Evolutionary conservation across 2,329 filamentous ascomycete species (phyloP), one percentile per base, ranked within the genome.

Genomic region (Pyrenochaeta sp.): DNA sequence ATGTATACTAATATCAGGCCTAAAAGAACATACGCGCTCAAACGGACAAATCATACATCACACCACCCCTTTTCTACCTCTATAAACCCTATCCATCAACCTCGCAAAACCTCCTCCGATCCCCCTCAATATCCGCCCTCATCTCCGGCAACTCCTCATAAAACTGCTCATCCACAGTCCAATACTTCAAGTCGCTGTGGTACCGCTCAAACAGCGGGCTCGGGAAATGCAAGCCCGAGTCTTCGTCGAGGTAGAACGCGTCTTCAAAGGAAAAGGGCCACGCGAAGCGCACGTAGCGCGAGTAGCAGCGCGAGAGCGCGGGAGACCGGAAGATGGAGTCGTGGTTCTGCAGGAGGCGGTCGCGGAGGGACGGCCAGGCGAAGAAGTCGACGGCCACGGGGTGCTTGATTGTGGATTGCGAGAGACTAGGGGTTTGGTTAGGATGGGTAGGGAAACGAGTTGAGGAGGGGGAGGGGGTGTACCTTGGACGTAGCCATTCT

Each of bases 211-310:
- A 68, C 9, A 69, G 31, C 11, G 63, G 63, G 35, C 49, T 58
- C 0, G 65, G 63, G 21, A 50, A 52, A 20, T 59, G 54, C 2
- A 6, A 21, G 1, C 51, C 51, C 0, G 37, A 35, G 1, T 17
- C 19, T 3, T 60, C 54, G 17, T 68, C 61, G 23, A 38, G 51
- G 50, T 60, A 67, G 31, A 69, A 69, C 0, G 61, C 51, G 23
- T 69, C 65, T 39, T 68, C 65, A 30, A 64, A 63, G 7, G 60
- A 48, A 35, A 65, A 69, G 1, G 63, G 64, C 64, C 66, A 68
- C 30, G 66, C 63, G 18, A 68, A 68, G 13, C 52, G 51, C 5
- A 67, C 40, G 38, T 60, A 60, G 9, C 55, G 48, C 4, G 59
- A 60, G 48, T 67, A 68, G 23, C 39, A 44, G 14, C 41, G 44